Base-by-base conservation (phyloP, 306 rosid species). In the Aeschynomene evenia region DNA sequence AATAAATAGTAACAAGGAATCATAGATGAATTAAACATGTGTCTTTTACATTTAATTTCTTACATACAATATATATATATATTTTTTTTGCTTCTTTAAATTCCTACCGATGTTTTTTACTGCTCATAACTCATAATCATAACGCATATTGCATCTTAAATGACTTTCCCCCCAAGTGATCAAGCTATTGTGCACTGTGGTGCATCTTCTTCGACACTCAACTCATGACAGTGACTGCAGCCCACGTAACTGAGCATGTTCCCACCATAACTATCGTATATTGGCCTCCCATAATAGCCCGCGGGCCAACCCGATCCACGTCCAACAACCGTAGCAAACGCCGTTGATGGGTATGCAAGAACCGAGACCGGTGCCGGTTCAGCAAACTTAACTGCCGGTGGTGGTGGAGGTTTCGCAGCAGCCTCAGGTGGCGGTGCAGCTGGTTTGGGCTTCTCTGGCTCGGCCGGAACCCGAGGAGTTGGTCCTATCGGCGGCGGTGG, bases 231-330 rank as follows among this genome's bases (percentile, higher is more conserved):
- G n/a, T 79, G 71, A 7, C 40, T n/a, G n/a, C n/a, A 80, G 59
- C 81, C 71, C 9, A 9, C 59, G 2, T 68, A 59, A 28, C 48
- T 45, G 3, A 61, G 33, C 48, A 83, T 37, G 19, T 54, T 71
- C 15, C 74, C 79, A 16, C 87, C 85, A 49, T 80, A 81, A 8
- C 87, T 82, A 14, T 85, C 85, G 0, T 73, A 85, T 15, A 85
- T 65, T 0, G 85, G 85, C 70, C 75, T 77, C 19, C 75, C 81
- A 2, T 40, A 75, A 54, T 19, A 24, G 28, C 52, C 33, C 4
- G 73, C 73, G 36, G 68, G 26, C 34, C 86, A 84, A 39, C 71
- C 64, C 0, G 26, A 39, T 0, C 20, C 42, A 66, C 64, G 12
- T n/a, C 81, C 66, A 22, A 57, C 66, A 22, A 57, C 28, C 4